These are phyloP conservation scores for Aegilops sharonensis DNA, from an alignment of 176 grass and related monocot genomes.

Conservation along the genomic window DNA sequence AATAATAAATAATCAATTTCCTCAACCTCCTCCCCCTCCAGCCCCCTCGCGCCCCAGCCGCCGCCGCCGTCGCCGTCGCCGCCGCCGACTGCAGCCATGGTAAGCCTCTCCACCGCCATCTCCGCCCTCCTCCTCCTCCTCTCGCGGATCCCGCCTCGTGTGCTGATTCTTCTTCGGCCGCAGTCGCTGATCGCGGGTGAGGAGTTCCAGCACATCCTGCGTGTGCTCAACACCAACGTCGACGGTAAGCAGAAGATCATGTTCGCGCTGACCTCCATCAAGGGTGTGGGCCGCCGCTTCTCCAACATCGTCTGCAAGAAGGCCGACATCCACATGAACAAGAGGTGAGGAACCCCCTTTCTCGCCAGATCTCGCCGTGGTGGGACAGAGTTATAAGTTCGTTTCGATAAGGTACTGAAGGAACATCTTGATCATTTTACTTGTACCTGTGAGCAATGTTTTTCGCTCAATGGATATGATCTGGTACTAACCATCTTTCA, in stretches of 20 bases:
- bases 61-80: neutral
- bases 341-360: constrained; percentile 24
- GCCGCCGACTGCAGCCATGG: constrained; percentile 31
- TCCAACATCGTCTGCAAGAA: constrained; percentile 98
- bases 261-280: constrained; percentile 88
- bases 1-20: no score
- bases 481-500: no score
- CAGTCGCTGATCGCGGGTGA: constrained; percentile 76
- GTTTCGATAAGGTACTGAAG: no score
- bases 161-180: neutral
- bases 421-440: no score
- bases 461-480: no score
- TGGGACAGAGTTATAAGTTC: no score
- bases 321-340: constrained; percentile 97
- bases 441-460: no score
- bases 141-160: neutral
- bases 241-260: constrained; percentile 99
- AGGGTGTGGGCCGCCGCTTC: constrained; percentile 86
- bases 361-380: neutral
- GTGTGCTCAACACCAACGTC: constrained; percentile 93
- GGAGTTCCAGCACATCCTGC: constrained; percentile 95
- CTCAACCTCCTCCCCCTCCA: neutral
- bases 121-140: neutral
- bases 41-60: neutral
- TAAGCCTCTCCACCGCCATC: neutral